Base-by-base conservation (phyloP, 1,284 basidiomycete genomes). In the Pascua guehoae region DNA sequence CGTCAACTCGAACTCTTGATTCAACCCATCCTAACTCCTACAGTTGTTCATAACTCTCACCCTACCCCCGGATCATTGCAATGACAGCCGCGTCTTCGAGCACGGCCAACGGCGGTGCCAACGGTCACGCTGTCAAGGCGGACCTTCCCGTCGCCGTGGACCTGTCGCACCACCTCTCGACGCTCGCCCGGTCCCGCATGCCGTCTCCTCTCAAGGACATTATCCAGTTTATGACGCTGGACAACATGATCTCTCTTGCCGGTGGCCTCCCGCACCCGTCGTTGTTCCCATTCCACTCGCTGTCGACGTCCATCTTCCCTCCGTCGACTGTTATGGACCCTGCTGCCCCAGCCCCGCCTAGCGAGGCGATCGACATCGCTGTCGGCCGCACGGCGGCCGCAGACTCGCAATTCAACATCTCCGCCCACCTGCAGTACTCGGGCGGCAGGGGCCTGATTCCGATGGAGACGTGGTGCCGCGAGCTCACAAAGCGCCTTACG, bases 381-480 rank as follows among this genome's bases (percentile, higher is more conserved):
- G 77, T 81, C 47, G 66, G 75, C 5, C 61, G 54, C 16, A 16
- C 51, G n/a, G 5, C 50, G n/a, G 79, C 78, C 62, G 38, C 17
- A 9, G 41, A 43, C 36, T 32, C 24, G 24, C 24, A 3, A 32
- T 32, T 32, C 24, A 79, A 36, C 24, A 72, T 88, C 48, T 78
- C 76, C 15, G 75, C 88, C 38, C 83, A 82, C 8, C 79, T 91
- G 43, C 89, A 91, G 73, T 91, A 90, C 66, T 81, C 84, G 55
- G 63, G 63, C 18, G 68, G 66, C 1, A 47, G 60, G 11, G 73
- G 73, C 5, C 63, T 67, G 18, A 56, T 49, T 2, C 47, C 55
- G 0, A 50, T 71, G 10, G 57, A 55, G 9, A 57, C 54, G 15
- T 66, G 67, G 51, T 53, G 60, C 49, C 71, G 80, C 51, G 81